These are phyloP conservation scores for Mycena sp. DNA, from an alignment of 1,284 basidiomycete genomes.

Conservation along the genomic window DNA sequence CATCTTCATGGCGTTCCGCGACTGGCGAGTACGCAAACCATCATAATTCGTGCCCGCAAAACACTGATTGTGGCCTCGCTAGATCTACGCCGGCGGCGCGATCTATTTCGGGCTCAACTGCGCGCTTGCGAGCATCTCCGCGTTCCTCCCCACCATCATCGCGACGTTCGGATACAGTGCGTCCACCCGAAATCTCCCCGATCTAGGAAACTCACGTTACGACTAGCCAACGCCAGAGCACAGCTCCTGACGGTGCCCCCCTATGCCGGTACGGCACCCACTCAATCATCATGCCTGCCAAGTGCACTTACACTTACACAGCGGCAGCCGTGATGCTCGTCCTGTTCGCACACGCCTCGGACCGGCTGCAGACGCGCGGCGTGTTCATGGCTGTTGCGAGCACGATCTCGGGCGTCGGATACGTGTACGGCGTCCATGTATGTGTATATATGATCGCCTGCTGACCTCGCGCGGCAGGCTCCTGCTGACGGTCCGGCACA, in stretches of 20 bases:
- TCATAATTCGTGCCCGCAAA: neutral
- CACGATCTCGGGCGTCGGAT: constrained; percentile 67
- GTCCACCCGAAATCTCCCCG: constrained; percentile 38
- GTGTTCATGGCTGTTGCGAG: constrained; percentile 60
- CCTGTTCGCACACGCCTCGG: constrained; percentile 72
- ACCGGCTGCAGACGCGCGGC: constrained; percentile 78
- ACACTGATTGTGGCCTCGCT: neutral
- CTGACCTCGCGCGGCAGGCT: constrained; percentile 45
- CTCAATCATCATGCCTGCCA: constrained; percentile 28
- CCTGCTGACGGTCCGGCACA: constrained; percentile 40
- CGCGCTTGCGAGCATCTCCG: constrained; percentile 80
- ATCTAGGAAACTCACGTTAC: neutral
- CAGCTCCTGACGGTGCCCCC: constrained; percentile 23
- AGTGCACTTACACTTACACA: neutral
- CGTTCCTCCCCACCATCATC: constrained; percentile 88
- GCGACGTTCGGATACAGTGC: constrained; percentile 68
- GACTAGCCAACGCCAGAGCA: constrained; percentile 13
- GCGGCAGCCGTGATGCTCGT: constrained; percentile 75
- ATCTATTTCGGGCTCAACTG: constrained; percentile 84
- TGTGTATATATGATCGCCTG: neutral
- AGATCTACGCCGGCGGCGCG: constrained; percentile 66
- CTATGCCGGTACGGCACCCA: constrained; percentile 4
- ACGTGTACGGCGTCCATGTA: constrained; percentile 54
- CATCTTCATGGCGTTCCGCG: constrained; percentile 70
- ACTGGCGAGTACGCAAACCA: constrained; percentile 65